Evolutionary conservation across 108 stramenopile genomes (phyloP).

Genomic region (Conticribra weissflogii): DNA sequence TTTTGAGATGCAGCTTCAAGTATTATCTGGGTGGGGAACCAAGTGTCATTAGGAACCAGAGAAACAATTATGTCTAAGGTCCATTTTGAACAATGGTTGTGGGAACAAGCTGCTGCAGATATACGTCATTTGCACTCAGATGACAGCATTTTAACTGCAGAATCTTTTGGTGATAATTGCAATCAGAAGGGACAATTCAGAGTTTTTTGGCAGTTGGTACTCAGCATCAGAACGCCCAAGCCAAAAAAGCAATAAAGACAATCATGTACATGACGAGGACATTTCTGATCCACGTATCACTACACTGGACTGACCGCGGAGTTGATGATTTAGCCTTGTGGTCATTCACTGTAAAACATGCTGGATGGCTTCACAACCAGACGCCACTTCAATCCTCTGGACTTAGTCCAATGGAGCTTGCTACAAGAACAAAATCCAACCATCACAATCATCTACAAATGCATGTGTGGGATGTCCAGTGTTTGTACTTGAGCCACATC

Average conservation of each 20-base stretch:
- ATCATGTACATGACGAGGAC: slow-evolving; percentile 27
- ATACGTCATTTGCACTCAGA: slow-evolving; percentile 37
- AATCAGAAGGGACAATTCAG: slow-evolving; percentile 25
- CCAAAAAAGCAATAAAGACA: neutral
- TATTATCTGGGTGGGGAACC: slow-evolving; percentile 19
- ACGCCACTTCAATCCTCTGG: slow-evolving; percentile 16
- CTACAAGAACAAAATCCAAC: slow-evolving; percentile 4
- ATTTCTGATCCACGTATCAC: slow-evolving; percentile 43
- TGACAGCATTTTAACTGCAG: slow-evolving; percentile 31
- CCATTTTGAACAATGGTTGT: slow-evolving; percentile 27
- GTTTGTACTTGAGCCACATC: slow-evolving; percentile 23
- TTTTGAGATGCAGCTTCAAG: slow-evolving; percentile 44
- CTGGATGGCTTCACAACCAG: slow-evolving; percentile 26
- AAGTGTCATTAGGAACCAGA: slow-evolving; percentile 22
- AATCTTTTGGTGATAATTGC: neutral
- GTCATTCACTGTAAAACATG: slow-evolving; percentile 27
- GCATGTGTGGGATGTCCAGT: slow-evolving; percentile 36
- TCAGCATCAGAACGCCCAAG: neutral
- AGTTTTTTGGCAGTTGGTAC: slow-evolving; percentile 15
- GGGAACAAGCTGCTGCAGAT: slow-evolving; percentile 11
- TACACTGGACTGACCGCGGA: slow-evolving; percentile 42
- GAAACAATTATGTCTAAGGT: slow-evolving; percentile 49
- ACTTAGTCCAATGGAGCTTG: slow-evolving; percentile 19
- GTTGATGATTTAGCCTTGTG: slow-evolving; percentile 11
- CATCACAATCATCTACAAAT: slow-evolving; percentile 15